Evolutionary conservation across 805 yeast genomes (phyloP).

Genomic region (Wickerhamiella parazyma): DNA sequence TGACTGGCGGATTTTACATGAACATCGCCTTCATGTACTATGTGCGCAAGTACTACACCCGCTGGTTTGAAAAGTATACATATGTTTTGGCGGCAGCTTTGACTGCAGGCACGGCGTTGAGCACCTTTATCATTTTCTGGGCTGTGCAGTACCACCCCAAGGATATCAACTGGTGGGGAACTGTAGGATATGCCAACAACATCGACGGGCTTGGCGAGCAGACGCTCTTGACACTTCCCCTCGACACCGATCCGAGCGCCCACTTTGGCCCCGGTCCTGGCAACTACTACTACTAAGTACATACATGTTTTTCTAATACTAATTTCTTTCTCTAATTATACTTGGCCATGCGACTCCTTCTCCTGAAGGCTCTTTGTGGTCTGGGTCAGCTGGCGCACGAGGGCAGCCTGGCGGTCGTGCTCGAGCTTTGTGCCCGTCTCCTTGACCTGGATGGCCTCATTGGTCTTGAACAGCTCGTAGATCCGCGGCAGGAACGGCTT

Average conservation of each 20-base stretch:
- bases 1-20: conserved; percentile 13
- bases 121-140: conserved; percentile 43
- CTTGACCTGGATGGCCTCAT: conserved; percentile 36
- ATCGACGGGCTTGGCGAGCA: conserved; percentile 15
- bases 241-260: background rate
- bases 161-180: conserved; percentile 51
- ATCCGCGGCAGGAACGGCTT: conserved; percentile 12
- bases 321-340: background rate
- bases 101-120: conserved; percentile 47
- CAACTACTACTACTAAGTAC: background rate
- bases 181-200: conserved; percentile 21
- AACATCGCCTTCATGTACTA: conserved; percentile 8
- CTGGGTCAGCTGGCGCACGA: background rate
- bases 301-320: background rate
- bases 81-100: conserved; percentile 44
- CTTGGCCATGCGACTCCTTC: background rate
- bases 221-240: background rate
- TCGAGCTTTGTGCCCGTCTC: conserved; percentile 59
- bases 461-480: conserved; percentile 30
- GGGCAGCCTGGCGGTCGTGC: conserved; percentile 28
- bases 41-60: conserved; percentile 33
- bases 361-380: background rate
- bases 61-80: conserved; percentile 40
- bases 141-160: conserved; percentile 32
- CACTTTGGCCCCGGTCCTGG: background rate